phyloP scores from a whole-genome alignment of 345 rosid species.

The Aquilaria sinensis region DNA sequence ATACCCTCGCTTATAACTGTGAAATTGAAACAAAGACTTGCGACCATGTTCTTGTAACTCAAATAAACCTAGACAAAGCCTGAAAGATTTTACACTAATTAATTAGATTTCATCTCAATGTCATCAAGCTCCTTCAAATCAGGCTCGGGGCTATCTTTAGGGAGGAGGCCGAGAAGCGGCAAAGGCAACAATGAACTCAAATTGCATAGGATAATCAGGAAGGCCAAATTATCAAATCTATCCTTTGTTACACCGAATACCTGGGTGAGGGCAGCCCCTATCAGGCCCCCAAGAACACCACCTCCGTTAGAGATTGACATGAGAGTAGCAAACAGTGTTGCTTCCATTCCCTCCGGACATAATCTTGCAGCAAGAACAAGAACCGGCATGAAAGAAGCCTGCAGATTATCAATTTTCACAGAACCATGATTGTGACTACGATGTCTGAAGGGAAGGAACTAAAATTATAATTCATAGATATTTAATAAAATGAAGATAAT shows the following conservation, averaged over 20 bases:
- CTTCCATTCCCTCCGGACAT: slow-evolving; percentile 99
- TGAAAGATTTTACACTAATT: slow-evolving; percentile 8
- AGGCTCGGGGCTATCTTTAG: slow-evolving; percentile 38
- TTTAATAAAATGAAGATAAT: too few relatives aligned
- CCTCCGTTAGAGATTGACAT: slow-evolving; percentile 96
- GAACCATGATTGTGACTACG: too few relatives aligned
- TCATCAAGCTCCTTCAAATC: slow-evolving; percentile 36
- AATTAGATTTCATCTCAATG: slow-evolving; percentile 76
- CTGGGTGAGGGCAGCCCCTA: slow-evolving; percentile 87
- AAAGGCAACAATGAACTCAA: slow-evolving; percentile 93
- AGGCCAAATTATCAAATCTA: slow-evolving; percentile 59
- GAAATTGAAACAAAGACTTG: too few relatives aligned
- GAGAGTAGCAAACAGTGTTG: slow-evolving; percentile 91
- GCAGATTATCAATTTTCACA: slow-evolving; percentile 9
- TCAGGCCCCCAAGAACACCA: slow-evolving; percentile 80
- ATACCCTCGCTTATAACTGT: too few relatives aligned
- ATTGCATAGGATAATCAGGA: slow-evolving; percentile 75
- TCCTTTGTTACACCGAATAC: slow-evolving; percentile 78
- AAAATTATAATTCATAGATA: too few relatives aligned
- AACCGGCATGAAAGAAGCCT: slow-evolving; percentile 98
- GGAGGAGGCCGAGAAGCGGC: slow-evolving; percentile 86
- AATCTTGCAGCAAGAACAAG: slow-evolving; percentile 87
- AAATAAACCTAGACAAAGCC: not conserved
- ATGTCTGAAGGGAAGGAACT: too few relatives aligned
- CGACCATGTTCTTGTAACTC: not conserved